A percentile compares a stretch with the other conserved stretches of the same genome.
Evolutionary conservation across 805 yeast species (phyloP).

Genomic region (Wickerhamiella musiphila): DNA sequence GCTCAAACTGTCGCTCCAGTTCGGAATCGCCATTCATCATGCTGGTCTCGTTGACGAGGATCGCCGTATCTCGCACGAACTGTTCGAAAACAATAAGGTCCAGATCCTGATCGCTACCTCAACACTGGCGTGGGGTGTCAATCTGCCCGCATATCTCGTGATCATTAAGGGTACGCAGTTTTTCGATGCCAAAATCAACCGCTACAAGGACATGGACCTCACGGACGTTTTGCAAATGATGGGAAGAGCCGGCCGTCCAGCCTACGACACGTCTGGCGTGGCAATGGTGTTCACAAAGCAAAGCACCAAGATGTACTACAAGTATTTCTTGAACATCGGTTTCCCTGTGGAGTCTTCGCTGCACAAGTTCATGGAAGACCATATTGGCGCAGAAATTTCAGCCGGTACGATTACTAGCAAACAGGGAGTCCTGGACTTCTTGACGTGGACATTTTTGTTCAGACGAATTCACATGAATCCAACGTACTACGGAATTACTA

Average conservation of each 20-base stretch:
- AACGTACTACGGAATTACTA: conserved; percentile 54
- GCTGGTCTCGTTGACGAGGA: conserved; percentile 67
- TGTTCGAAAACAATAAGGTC: conserved; percentile 52
- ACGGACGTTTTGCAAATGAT: conserved; percentile 72
- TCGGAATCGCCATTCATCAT: conserved; percentile 70
- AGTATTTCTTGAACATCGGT: conserved; percentile 61
- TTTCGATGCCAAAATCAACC: conserved; percentile 42
- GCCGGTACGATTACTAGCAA: conserved; percentile 46
- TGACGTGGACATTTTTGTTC: conserved; percentile 61
- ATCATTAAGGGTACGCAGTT: conserved; percentile 59
- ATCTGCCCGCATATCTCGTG: conserved; percentile 64
- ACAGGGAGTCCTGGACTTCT: conserved; percentile 57
- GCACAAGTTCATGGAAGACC: conserved; percentile 62
- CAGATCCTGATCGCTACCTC: conserved; percentile 65
- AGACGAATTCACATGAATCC: conserved; percentile 65
- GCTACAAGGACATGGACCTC: conserved; percentile 62
- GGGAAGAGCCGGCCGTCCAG: conserved; percentile 78
- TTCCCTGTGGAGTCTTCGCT: conserved; percentile 71
- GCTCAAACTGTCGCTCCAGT: conserved; percentile 49
- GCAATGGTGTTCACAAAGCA: conserved; percentile 66
- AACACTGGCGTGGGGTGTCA: conserved; percentile 81
- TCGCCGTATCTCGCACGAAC: conserved; percentile 48
- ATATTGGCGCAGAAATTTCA: conserved; percentile 65
- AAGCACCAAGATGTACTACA: conserved; percentile 55
- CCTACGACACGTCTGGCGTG: conserved; percentile 60